Evolutionary conservation across 352 stramenopile genomes (phyloP), one percentile per base, ranked within the genome.

Genomic region (Pythium folliculosum): DNA sequence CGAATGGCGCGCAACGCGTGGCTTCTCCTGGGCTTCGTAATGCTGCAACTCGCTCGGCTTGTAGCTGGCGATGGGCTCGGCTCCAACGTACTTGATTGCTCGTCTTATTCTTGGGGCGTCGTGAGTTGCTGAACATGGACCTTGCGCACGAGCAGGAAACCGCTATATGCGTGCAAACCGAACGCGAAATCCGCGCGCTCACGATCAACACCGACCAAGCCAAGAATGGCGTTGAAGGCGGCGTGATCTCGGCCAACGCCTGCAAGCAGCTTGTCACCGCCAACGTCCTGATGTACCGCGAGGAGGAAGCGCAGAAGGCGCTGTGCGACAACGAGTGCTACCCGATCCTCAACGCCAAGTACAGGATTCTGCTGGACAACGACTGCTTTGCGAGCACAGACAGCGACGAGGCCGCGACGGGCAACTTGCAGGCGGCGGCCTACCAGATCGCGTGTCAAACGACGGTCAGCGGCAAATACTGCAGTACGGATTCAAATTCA

Each of bases 391-490:
- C 67, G 3, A 86, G 75, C 50, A 51, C 70, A 9, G 80, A 92
- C 60, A 65, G 58, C 6, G 82, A 91, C 59, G 78, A 89, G 57
- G 69, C 76, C 0, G 86, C 84, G 10, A 90, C 73, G 62, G 77
- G 70, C 13, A 76, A 75, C 10, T 63, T 92, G 12, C 80, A 85
- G 56, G 84, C 82, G 5, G 72, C 79, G 2, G 72, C 81, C 32
- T 94, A 91, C 71, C 84, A 94, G 40, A 79, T 92, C 60, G 82
- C 77, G 0, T 92, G 84, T 47, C 86, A 94, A 55, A 84, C 72
- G 0, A 83, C 76, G 13, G 43, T 49, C 8, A 68, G 65, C 10
- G 78, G 73, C 13, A 84, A 92, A 70, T 91, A 94, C 52, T 94
- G 84, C 72, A 86, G 86, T 94, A 75, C 64, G 80, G 80, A 2